Evolutionary conservation across 345 rosid genomes (phyloP).

Genomic region (Garcia nutans): DNA sequence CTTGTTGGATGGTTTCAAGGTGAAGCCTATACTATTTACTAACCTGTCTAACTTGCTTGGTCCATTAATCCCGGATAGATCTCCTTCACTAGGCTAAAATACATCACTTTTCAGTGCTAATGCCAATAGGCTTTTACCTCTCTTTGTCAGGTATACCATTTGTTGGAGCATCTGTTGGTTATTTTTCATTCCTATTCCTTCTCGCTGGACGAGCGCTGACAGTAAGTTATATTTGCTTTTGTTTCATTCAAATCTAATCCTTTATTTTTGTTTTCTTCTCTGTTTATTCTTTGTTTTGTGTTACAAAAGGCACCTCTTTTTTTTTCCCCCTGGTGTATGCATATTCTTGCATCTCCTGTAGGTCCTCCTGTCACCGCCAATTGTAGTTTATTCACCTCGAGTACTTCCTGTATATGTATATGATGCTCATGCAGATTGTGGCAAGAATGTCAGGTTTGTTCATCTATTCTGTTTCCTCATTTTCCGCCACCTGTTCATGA

Average conservation of each 20-base stretch:
- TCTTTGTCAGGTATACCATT: conserved; percentile 74
- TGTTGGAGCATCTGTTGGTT: conserved; percentile 99
- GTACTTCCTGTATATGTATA: conserved; percentile 96
- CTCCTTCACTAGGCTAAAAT: not conserved
- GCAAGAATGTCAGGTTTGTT: conserved; percentile 90
- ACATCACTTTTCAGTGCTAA: conserved; percentile 7
- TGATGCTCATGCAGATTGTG: conserved; percentile 98
- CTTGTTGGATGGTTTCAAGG: conserved; percentile 89
- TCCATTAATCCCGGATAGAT: conserved; percentile 8
- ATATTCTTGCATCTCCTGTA: conserved; percentile 23
- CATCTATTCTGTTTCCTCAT: not conserved
- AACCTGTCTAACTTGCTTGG: conserved; percentile 18
- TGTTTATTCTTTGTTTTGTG: conserved; percentile 14
- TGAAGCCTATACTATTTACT: conserved; percentile 25
- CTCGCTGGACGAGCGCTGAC: conserved; percentile 97
- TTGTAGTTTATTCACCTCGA: conserved; percentile 97
- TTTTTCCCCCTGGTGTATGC: not conserved
- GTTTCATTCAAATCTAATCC: conserved; percentile 8
- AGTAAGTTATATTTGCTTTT: conserved; percentile 44
- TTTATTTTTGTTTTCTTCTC: not conserved
- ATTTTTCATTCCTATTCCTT: conserved; percentile 87
- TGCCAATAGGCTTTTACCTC: conserved; percentile 17
- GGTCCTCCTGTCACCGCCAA: conserved; percentile 99
- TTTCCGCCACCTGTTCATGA: conserved; percentile 1
- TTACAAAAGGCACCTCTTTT: not conserved